A percentile compares a stretch with the other conserved stretches of the same genome.
Evolutionary conservation across 148 eudicot genomes (phyloP).

Genomic region (Silene uniflora): DNA sequence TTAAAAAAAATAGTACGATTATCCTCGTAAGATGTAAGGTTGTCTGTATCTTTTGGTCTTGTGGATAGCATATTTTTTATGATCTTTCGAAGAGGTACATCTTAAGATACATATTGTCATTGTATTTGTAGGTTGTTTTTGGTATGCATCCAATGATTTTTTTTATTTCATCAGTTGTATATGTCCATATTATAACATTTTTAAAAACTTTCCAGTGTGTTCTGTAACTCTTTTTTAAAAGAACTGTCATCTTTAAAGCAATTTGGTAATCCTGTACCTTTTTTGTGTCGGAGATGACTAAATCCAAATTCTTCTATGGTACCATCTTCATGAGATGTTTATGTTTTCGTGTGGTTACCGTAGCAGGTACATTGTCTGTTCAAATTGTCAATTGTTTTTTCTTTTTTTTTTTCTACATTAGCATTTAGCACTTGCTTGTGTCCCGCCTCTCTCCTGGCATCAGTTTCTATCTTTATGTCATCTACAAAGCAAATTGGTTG

Average conservation of each 20-base stretch:
- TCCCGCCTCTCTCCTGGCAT: not conserved
- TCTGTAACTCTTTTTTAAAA: not conserved
- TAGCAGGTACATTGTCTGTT: constrained; percentile 23
- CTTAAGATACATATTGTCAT: too few relatives aligned
- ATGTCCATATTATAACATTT: too few relatives aligned
- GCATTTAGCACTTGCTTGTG: not conserved
- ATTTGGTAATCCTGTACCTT: constrained; percentile 26
- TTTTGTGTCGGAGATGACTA: constrained; percentile 64
- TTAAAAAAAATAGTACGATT: too few relatives aligned
- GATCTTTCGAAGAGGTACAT: too few relatives aligned
- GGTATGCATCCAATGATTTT: too few relatives aligned
- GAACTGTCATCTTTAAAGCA: not conserved
- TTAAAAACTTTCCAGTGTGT: too few relatives aligned
- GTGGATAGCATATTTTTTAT: too few relatives aligned
- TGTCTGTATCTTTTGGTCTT: too few relatives aligned
- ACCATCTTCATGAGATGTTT: constrained; percentile 21
- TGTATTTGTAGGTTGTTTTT: too few relatives aligned
- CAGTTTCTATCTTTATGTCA: constrained; percentile 12
- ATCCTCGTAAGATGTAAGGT: too few relatives aligned
- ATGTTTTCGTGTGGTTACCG: constrained; percentile 24
- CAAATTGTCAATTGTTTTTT: not conserved
- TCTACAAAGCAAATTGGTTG: constrained; percentile 25
- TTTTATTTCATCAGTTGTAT: too few relatives aligned
- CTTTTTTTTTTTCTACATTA: not conserved
- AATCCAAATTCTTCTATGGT: constrained; percentile 17